Percentiles rank a stretch among this genome's conserved stretches.
These are phyloP conservation scores for Microdochium trichocladiopsis DNA, from an alignment of 2,329 filamentous ascomycete species.

Conservation along the genomic window DNA sequence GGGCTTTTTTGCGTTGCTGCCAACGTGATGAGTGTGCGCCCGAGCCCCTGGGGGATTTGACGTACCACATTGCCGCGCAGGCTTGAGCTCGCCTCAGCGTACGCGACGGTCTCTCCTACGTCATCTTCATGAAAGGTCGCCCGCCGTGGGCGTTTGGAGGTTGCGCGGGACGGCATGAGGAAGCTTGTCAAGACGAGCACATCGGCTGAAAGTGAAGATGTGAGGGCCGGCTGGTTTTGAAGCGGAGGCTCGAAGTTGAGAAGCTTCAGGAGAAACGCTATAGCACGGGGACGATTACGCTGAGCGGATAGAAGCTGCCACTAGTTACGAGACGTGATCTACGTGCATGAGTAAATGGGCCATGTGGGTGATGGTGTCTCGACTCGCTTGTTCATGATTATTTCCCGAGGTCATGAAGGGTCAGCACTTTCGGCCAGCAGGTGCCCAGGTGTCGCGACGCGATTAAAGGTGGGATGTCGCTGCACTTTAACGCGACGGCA, in stretches of 20 bases:
- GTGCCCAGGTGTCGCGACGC: background rate
- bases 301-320: no score
- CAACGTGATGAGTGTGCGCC: background rate
- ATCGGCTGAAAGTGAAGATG: no score
- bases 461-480: background rate
- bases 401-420: no score
- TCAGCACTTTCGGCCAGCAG: no score
- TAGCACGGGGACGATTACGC: no score
- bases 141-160: constrained; percentile 34
- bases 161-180: constrained; percentile 16
- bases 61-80: constrained; percentile 31
- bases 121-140: constrained; percentile 23
- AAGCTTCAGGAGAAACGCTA: no score
- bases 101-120: constrained; percentile 24
- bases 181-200: background rate
- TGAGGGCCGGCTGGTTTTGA: no score
- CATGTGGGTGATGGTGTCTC: no score
- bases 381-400: no score
- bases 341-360: no score
- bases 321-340: no score
- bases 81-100: constrained; percentile 32
- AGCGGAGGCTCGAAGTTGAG: no score
- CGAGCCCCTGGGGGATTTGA: constrained; percentile 1
- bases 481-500: background rate
- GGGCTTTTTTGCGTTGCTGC: constrained; percentile 29